A percentile compares a stretch with the other conserved stretches of the same genome.
These are phyloP conservation scores for Trichomonas gallinae DNA, from an alignment of 208 protist genomes.

Conservation along the genomic window DNA sequence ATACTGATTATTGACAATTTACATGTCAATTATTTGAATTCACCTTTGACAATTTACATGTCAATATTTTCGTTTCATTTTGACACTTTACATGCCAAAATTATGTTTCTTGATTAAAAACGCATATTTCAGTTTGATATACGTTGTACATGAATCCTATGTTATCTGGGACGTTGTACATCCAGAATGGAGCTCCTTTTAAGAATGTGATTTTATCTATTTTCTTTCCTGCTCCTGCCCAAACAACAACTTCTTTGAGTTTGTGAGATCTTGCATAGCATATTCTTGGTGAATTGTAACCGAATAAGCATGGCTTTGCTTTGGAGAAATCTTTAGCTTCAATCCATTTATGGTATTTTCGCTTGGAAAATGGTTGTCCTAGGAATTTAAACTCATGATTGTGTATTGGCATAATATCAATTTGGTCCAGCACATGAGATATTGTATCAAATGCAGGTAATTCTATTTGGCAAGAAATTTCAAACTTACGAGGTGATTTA, in stretches of 20 bases:
- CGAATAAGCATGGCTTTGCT: not conserved
- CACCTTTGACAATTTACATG: too few species aligned
- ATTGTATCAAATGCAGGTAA: not conserved
- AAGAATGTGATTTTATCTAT: not conserved
- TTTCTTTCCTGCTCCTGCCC: not conserved
- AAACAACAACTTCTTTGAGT: not conserved
- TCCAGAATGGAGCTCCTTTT: not conserved
- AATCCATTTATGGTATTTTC: not conserved
- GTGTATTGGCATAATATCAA: not conserved
- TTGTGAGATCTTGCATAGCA: not conserved
- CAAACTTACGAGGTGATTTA: not conserved
- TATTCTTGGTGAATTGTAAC: not conserved
- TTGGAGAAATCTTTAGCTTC: not conserved
- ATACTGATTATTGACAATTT: too few species aligned
- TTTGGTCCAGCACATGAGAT: not conserved
- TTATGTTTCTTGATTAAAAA: too few species aligned
- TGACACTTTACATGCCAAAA: too few species aligned
- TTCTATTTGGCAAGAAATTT: not conserved
- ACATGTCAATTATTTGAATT: too few species aligned
- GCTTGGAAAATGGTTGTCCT: not conserved
- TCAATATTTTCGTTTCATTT: too few species aligned
- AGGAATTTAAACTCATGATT: not conserved
- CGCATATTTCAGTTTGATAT: not conserved
- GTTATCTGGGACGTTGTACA: not conserved
- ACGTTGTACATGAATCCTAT: not conserved